These are phyloP conservation scores for Euphorbia lathyris DNA, from an alignment of 345 rosid species.

Conservation along the genomic window DNA sequence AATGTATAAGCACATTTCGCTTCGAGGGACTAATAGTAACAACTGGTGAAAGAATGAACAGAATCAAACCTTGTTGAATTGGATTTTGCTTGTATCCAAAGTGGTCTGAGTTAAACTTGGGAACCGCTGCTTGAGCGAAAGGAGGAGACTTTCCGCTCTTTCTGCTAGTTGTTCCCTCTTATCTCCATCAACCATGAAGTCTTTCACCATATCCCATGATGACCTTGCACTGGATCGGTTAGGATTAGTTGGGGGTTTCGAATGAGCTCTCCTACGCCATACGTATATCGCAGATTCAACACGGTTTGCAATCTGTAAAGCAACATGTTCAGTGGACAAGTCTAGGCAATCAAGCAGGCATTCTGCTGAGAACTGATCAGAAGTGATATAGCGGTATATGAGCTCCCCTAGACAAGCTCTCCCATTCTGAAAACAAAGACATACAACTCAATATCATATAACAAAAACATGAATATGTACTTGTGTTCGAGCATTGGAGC, in stretches of 20 bases:
- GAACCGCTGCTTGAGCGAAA: conserved; percentile 86
- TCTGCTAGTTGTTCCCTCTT: conserved; percentile 82
- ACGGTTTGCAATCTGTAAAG: conserved; percentile 86
- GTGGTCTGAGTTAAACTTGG: conserved; percentile 91
- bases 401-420: conserved; percentile 80
- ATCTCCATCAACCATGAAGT: conserved; percentile 78
- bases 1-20: neutral
- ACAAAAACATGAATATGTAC: neutral
- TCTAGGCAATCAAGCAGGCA: conserved; percentile 92
- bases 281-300: conserved; percentile 77
- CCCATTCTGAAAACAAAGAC: conserved; percentile 62
- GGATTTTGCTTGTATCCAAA: conserved; percentile 92
- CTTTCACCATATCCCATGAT: conserved; percentile 93
- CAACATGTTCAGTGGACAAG: conserved; percentile 89
- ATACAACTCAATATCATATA: neutral
- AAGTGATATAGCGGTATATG: conserved; percentile 72
- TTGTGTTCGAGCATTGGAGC: neutral
- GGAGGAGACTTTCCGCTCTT: conserved; percentile 81
- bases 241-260: conserved; percentile 46
- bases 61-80: conserved; percentile 66
- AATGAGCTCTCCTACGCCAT: conserved; percentile 63
- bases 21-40: neutral
- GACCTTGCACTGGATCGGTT: conserved; percentile 60
- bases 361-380: conserved; percentile 84
- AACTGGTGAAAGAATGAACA: neutral